phyloP scores from a whole-genome alignment of 2,329 filamentous ascomycete genomes.

The Curvularia sp. region DNA sequence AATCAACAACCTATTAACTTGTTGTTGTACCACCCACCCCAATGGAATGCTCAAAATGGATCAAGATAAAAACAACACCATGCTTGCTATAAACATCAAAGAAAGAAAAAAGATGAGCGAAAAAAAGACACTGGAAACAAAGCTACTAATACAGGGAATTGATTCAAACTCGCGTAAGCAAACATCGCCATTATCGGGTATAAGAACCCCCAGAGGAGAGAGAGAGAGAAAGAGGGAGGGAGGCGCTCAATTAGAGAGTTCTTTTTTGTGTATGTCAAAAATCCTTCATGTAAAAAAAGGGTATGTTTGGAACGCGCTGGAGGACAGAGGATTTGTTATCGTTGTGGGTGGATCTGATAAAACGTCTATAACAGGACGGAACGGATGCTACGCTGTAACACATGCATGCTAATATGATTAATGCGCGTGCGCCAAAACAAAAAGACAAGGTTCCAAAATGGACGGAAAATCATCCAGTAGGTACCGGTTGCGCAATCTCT shows the following conservation, averaged over 20 bases:
- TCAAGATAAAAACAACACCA: background rate
- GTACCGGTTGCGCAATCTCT: conserved; percentile 3
- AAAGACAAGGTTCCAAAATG: too few species aligned
- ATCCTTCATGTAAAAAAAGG: background rate
- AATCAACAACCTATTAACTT: too few species aligned
- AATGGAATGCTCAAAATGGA: too few species aligned
- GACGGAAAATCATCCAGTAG: too few species aligned
- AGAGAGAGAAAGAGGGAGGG: background rate
- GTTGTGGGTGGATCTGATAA: too few species aligned
- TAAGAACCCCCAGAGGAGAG: background rate
- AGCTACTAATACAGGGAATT: background rate
- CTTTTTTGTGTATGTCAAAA: background rate
- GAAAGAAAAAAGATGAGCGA: too few species aligned
- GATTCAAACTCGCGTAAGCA: background rate
- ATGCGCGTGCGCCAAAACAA: too few species aligned
- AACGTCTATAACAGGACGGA: too few species aligned
- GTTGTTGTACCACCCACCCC: too few species aligned
- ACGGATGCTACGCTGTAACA: too few species aligned
- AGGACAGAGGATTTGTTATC: background rate
- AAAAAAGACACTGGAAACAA: background rate
- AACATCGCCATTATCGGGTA: background rate
- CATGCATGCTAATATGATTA: too few species aligned
- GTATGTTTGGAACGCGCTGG: background rate
- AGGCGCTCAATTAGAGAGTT: background rate
- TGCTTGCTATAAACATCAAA: background rate